A percentile compares a stretch with the other conserved stretches of the same genome.
Conservation (phyloP, 345 rosid genomes). For the Streptanthus diversifolius region DNA sequence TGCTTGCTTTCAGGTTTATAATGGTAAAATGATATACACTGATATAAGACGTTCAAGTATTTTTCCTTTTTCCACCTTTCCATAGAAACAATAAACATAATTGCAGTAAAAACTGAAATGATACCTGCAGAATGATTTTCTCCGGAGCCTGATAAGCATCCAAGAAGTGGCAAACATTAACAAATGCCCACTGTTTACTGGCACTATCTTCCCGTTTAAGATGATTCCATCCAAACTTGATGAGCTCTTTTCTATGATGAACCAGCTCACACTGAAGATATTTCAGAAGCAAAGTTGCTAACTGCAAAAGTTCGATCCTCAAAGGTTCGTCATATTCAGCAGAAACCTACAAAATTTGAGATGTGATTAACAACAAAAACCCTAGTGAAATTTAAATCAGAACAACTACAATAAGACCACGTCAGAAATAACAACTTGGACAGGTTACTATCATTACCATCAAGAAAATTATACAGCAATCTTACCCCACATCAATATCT, state of each 20-base stretch:
- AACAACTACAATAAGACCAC: background rate
- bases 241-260: slow-evolving; percentile 92
- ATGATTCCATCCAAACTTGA: slow-evolving; percentile 99
- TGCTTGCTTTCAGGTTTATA: background rate
- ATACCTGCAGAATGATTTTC: slow-evolving; percentile 95
- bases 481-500: background rate
- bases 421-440: background rate
- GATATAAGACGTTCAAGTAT: background rate
- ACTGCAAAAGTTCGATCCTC: slow-evolving; percentile 98
- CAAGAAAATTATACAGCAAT: slow-evolving; percentile 9
- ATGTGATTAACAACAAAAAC: slow-evolving; percentile 2
- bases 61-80: background rate
- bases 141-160: slow-evolving; percentile 99
- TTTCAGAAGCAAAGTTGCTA: slow-evolving; percentile 94
- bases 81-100: slow-evolving; percentile 5
- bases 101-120: background rate
- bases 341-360: slow-evolving; percentile 61
- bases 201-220: slow-evolving; percentile 99
- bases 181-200: slow-evolving; percentile 99
- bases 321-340: slow-evolving; percentile 92
- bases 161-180: slow-evolving; percentile 96
- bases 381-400: background rate
- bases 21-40: background rate
- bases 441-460: background rate
- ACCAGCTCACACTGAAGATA: slow-evolving; percentile 90